phyloP scores from a whole-genome alignment of 225 moss, liverwort and hornwort genomes.

The Pseudisothecium myosuroides region DNA sequence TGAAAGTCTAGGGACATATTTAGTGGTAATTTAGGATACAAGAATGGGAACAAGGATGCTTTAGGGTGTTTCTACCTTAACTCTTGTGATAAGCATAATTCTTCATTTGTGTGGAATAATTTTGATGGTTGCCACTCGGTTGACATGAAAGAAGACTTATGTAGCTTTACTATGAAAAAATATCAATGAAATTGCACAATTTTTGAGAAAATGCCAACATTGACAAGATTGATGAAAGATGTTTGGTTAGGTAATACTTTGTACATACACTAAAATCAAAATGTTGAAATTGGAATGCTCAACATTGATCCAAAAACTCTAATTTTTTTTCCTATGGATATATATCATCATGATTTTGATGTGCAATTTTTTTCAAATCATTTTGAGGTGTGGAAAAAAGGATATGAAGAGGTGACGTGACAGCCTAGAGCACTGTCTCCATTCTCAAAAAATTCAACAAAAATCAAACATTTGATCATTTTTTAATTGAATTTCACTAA shows the following conservation, averaged over 20 bases:
- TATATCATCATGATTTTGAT: background rate
- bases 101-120: background rate
- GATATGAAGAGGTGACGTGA: background rate
- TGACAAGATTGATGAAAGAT: background rate
- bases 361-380: background rate
- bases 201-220: background rate
- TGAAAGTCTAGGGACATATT: too few species aligned
- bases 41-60: too few species aligned
- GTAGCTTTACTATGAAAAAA: background rate
- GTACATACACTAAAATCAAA: background rate
- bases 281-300: background rate
- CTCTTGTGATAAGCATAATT: background rate
- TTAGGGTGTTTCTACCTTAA: too few species aligned
- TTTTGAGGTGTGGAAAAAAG: background rate
- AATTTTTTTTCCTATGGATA: background rate
- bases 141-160: background rate
- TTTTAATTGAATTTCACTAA: too few species aligned
- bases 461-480: too few species aligned
- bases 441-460: too few species aligned
- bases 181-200: rapidly evolving
- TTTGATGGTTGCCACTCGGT: background rate
- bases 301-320: too few species aligned
- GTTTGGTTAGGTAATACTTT: background rate
- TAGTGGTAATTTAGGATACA: too few species aligned
- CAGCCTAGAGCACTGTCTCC: rapidly evolving